A percentile compares a stretch with the other conserved stretches of the same genome.
Conservation (phyloP, 2,329 filamentous ascomycete genomes). For the Pseudonectria buxi region DNA sequence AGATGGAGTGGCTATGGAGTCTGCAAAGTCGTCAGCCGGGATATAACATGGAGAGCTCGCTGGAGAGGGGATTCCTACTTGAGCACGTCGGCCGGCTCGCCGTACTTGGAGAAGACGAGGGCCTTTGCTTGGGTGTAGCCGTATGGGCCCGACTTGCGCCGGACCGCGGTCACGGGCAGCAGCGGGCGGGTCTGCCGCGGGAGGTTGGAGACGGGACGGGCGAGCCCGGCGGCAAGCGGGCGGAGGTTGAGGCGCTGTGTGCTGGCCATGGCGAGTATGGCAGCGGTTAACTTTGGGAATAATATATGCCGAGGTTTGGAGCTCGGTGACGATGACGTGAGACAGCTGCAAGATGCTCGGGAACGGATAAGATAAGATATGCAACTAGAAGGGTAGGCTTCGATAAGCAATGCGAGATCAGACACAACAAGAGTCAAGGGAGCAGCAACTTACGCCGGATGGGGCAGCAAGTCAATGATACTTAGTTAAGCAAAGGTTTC, state of each 20-base stretch:
- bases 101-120: conserved; percentile 68
- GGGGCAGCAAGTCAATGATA: too few relatives aligned
- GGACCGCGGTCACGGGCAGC: conserved; percentile 25
- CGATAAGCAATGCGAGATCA: too few relatives aligned
- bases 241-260: conserved; percentile 16
- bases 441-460: too few relatives aligned
- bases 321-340: too few relatives aligned
- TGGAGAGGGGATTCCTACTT: conserved; percentile 36
- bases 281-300: background rate
- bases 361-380: too few relatives aligned
- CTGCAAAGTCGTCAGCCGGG: conserved; percentile 26
- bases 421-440: too few relatives aligned
- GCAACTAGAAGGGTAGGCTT: too few relatives aligned
- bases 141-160: conserved; percentile 56
- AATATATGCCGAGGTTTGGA: too few relatives aligned
- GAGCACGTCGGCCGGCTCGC: conserved; percentile 67
- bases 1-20: conserved; percentile 70
- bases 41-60: background rate
- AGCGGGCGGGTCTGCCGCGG: conserved; percentile 9
- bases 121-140: conserved; percentile 81
- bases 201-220: conserved; percentile 15
- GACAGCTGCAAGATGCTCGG: too few relatives aligned
- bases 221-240: conserved; percentile 14
- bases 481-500: too few relatives aligned
- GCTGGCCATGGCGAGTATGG: conserved; percentile 14